Base-by-base conservation (phyloP, 2,329 filamentous ascomycete genomes). In the Thelonectria discophora region DNA sequence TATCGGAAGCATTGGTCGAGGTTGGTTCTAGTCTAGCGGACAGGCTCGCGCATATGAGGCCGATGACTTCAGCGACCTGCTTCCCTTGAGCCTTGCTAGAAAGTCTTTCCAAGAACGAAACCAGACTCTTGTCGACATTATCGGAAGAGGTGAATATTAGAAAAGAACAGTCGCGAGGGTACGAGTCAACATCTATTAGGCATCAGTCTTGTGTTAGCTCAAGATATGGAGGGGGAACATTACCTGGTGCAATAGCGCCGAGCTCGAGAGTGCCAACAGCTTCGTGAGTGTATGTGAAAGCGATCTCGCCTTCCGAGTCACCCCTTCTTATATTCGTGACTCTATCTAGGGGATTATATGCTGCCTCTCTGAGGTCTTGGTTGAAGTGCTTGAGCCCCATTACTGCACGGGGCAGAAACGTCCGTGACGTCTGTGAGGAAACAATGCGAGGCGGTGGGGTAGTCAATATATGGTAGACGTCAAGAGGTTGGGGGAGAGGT, bases 281-380 rank as follows among this genome's bases (percentile, higher is more conserved):
- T 3, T 70, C 47, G 55, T 78, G 73, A 10, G 56, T 64, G 62
- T 80, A 91, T 5, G 76, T 80, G 73, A 94, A 90, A 13, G 82
- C 83, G 58, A 96, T 81, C 58, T 91, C 87, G 52, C 90, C 91
- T 74, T 94, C 90, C 32, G 90, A 89, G 5, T 88, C 86, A 15
- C 90, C 90, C 37, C 80, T 78, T 34, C 78, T 77, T 21, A 97
- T 77, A 34, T 81, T 72, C 49, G 77, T 77, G 49, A 95, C 79
- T 50, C 82, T 77, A 1, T 78, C 65, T 48, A 86, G 78, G 8
- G 76, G 80, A 45, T 77, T 76, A 27, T 54, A 43, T 7, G 61
- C 64, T 73, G 78, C 70, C 81, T 77, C 65, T 27, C 71, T 69
- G 32, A 83, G 62, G 72, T 94, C 90, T 52, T 80, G 78, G 49